Percentiles rank a stretch among this genome's conserved stretches.
These are phyloP conservation scores for Monosporascus sp. DNA, from an alignment of 2,329 filamentous ascomycete species.

Conservation along the genomic window DNA sequence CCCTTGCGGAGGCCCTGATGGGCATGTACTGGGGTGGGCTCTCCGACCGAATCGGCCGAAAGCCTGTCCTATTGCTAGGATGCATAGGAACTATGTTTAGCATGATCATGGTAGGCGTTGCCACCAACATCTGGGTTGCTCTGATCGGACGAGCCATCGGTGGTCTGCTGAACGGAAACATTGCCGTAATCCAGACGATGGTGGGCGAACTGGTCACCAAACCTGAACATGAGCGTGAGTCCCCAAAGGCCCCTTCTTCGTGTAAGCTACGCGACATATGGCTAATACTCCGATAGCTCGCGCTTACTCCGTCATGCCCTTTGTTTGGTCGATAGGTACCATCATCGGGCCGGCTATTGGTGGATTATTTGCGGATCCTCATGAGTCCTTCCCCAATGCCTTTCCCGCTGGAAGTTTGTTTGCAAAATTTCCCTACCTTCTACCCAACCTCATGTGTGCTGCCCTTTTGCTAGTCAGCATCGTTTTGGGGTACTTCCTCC, in stretches of 20 bases:
- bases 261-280: neutral
- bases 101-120: conserved; percentile 76
- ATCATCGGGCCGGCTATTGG: conserved; percentile 87
- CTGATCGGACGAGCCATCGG: conserved; percentile 70
- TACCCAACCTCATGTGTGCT: conserved; percentile 85
- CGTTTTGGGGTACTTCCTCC: conserved; percentile 69
- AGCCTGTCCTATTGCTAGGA: conserved; percentile 77
- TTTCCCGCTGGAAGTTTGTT: conserved; percentile 69
- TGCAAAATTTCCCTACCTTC: conserved; percentile 73
- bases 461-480: conserved; percentile 72
- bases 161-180: conserved; percentile 84
- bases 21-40: conserved; percentile 85
- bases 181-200: conserved; percentile 89
- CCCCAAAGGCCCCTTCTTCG: neutral
- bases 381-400: conserved; percentile 62
- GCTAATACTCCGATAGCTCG: conserved; percentile 48
- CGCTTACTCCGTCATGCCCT: conserved; percentile 89
- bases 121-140: conserved; percentile 78
- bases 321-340: conserved; percentile 87
- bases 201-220: conserved; percentile 81
- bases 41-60: conserved; percentile 77
- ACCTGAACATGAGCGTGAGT: conserved; percentile 79
- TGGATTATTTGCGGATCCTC: conserved; percentile 77
- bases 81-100: conserved; percentile 79
- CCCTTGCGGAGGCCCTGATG: conserved; percentile 74